A percentile compares a stretch with the other conserved stretches of the same genome.
Conservation (phyloP, 2,329 filamentous ascomycete species). For the Tolypocladium guangdongense region DNA sequence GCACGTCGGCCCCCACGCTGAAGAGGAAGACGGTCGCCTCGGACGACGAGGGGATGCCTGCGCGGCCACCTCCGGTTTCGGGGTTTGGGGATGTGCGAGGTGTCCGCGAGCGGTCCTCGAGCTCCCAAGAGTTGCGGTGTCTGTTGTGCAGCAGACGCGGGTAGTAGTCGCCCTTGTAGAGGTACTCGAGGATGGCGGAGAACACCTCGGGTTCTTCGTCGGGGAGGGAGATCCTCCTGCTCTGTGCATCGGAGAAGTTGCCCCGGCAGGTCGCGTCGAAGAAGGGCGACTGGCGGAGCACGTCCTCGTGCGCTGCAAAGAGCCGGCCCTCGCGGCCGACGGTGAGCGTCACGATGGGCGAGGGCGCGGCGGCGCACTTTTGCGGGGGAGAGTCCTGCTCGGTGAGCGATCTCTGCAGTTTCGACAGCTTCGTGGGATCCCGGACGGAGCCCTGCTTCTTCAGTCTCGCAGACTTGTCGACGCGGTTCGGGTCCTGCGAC, state of each 20-base stretch:
- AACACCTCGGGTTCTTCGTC: conserved; percentile 84
- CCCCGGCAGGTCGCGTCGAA: conserved; percentile 63
- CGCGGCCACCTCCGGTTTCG: conserved; percentile 32
- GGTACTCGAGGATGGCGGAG: conserved; percentile 87
- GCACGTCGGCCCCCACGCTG: conserved; percentile 62
- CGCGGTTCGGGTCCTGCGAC: conserved; percentile 60
- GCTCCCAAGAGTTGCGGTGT: conserved; percentile 76
- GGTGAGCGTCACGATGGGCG: conserved; percentile 76
- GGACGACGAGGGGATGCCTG: conserved; percentile 15
- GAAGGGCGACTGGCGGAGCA: conserved; percentile 75
- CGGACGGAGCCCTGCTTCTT: conserved; percentile 49
- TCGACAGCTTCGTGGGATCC: conserved; percentile 70
- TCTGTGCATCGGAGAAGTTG: conserved; percentile 64
- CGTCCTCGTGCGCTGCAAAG: conserved; percentile 92
- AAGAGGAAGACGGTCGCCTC: conserved; percentile 57
- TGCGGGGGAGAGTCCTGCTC: conserved; percentile 25
- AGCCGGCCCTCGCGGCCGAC: conserved; percentile 77
- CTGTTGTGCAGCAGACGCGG: conserved; percentile 81
- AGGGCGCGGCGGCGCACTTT: conserved; percentile 24
- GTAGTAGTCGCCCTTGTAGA: conserved; percentile 96
- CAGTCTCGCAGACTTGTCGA: conserved; percentile 79
- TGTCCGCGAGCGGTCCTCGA: conserved; percentile 53
- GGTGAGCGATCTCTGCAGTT: conserved; percentile 75
- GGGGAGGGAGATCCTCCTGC: conserved; percentile 63
- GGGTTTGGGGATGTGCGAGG: conserved; percentile 42